Percentiles rank a stretch among this genome's conserved stretches.
phyloP scores from a whole-genome alignment of 208 protist genomes.

The Trypanosoma cruzi region DNA sequence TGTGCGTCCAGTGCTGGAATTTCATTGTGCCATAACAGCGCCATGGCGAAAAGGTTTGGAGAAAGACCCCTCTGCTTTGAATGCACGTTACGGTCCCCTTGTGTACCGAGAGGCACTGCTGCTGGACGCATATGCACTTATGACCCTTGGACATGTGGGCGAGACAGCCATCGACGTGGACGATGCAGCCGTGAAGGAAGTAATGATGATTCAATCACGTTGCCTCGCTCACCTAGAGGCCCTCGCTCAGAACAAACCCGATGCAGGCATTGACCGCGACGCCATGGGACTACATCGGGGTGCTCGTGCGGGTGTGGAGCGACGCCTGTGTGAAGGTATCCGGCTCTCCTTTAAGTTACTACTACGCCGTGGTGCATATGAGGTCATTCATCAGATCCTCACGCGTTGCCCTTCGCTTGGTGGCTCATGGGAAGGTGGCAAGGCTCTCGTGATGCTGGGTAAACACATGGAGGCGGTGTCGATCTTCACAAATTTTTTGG shows the following conservation, averaged over 20 bases:
- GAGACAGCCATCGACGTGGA: constrained; percentile 54
- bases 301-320: constrained; percentile 32
- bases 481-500: constrained; percentile 44
- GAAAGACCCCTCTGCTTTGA: background rate
- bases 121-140: constrained; percentile 76
- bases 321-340: constrained; percentile 52
- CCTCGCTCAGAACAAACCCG: constrained; percentile 24
- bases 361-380: constrained; percentile 40
- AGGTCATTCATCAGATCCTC: constrained; percentile 41
- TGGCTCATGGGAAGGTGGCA: constrained; percentile 69
- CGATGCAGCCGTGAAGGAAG: constrained; percentile 10
- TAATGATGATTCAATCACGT: constrained; percentile 28
- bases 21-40: constrained; percentile 33
- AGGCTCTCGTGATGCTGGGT: constrained; percentile 47
- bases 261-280: constrained; percentile 23
- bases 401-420: constrained; percentile 45
- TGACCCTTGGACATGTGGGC: constrained; percentile 71
- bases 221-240: constrained; percentile 30
- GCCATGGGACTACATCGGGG: constrained; percentile 22
- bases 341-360: constrained; percentile 69
- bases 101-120: constrained; percentile 70
- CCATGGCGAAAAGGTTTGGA: background rate
- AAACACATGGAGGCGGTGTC: constrained; percentile 42
- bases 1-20: constrained; percentile 53
- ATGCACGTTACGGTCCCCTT: constrained; percentile 3